Evolutionary conservation across 106 monocot species (phyloP), one percentile per base, ranked within the genome.

Genomic region (Narthecium ossifragum): DNA sequence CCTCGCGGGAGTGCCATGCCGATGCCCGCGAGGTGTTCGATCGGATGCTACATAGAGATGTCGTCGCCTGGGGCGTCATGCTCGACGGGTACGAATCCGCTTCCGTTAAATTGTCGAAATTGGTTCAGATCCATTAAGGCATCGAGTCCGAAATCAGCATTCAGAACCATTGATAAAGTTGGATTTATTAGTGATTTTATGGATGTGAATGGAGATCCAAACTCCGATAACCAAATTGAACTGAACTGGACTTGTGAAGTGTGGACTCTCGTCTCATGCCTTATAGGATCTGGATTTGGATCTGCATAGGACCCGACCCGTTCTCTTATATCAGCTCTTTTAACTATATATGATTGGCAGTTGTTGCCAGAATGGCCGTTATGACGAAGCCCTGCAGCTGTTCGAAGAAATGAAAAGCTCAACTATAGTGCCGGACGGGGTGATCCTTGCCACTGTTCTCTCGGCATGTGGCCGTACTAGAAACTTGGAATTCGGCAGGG

Each of bases 41-140:
- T 48, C 30, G 62, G 39, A 93, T 93, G 82, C 30, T 45, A 0
- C 41, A 69, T 11, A 51, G 85, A 36, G 93, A 88, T 31, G n/a
- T 79, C 30, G 75, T 93, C 28, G 93, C 85, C 10, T 93, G 93
- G 88, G 68, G 71, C 32, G 81, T 88, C 31, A 85, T 93, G 85
- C 62, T 88, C 9, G 82, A 88, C 26, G 48, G 93, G 93, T 88
- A 77, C 5, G 37, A 5, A 25, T 10, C 22, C 15, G 17, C 11
- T 12, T 30, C 13, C 31, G 7, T 17, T 29, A 11, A 25, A 20
- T 9, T 49, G 9, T 24, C 23, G 4, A 22, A 24, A 9, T 22
- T 21, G 20, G 5, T 20, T 24, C 9, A 49, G n/a, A 20, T 6
- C 48, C 22, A 22, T 20, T 6, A 1, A 22, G 23, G 24, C 49